Evolutionary conservation across 2,329 filamentous ascomycete species (phyloP).

Genomic region (Aspergillus ustus): DNA sequence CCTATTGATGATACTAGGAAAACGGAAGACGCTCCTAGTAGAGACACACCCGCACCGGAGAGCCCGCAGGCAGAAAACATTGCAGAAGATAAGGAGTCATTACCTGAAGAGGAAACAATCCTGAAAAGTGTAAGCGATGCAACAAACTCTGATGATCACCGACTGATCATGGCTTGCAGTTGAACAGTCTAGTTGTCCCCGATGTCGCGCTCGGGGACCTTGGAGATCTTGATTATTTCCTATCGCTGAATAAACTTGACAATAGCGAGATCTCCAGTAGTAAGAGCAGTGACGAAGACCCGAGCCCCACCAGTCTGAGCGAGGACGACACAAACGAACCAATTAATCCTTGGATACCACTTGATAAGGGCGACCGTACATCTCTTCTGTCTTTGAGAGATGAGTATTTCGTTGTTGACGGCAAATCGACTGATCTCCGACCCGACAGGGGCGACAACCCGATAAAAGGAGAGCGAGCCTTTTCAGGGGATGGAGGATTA

Average conservation of each 20-base stretch:
- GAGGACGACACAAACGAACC: constrained; percentile 23
- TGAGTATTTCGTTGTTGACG: constrained; percentile 36
- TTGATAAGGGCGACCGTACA: constrained; percentile 28
- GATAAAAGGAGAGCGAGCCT: constrained; percentile 25
- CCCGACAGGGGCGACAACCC: constrained; percentile 32
- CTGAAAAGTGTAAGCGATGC: not conserved
- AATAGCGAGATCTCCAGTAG: not conserved
- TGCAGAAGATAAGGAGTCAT: not conserved
- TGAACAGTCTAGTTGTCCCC: not conserved
- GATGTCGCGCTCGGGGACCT: constrained; percentile 1
- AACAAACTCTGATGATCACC: not conserved
- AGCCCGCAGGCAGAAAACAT: not conserved
- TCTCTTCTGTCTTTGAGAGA: constrained; percentile 27
- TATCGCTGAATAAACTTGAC: not conserved
- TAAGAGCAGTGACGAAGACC: constrained; percentile 7
- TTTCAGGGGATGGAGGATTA: constrained; percentile 26
- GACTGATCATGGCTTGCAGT: not conserved
- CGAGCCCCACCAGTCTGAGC: constrained; percentile 14
- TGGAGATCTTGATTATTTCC: constrained; percentile 2
- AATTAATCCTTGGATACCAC: constrained; percentile 26
- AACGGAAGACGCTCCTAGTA: not conserved
- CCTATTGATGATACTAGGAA: not conserved
- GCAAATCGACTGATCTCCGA: constrained; percentile 29
- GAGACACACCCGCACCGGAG: not conserved
- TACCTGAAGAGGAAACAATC: not conserved